Percentiles rank a stretch among this genome's conserved stretches.
Evolutionary conservation across 176 grass and related monocot genomes (phyloP).

Genomic region (Saccharum officinarum): DNA sequence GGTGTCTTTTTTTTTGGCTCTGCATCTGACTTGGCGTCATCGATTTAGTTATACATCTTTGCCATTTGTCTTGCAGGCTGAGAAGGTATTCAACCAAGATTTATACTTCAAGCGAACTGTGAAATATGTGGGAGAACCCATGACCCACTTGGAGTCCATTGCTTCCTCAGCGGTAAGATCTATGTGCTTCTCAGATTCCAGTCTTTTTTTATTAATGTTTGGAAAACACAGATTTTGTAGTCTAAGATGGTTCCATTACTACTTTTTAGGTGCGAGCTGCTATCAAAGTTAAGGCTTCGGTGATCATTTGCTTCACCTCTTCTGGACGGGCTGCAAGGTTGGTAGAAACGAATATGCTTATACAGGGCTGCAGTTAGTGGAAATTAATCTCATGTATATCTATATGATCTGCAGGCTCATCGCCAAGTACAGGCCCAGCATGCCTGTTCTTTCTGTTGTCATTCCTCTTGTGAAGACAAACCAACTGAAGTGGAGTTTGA

Average conservation of each 20-base stretch:
- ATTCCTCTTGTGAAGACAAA: conserved; percentile 98
- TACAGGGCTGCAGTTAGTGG: conserved; percentile 7
- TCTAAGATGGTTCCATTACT: conserved; percentile 19
- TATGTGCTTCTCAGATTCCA: conserved; percentile 7
- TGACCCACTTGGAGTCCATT: conserved; percentile 98
- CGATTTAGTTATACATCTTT: conserved; percentile 10
- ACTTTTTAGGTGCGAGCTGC: conserved; percentile 85
- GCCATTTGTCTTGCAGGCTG: conserved; percentile 54
- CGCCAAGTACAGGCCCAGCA: too few species aligned
- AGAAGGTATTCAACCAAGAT: conserved; percentile 99
- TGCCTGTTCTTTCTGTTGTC: conserved; percentile 43
- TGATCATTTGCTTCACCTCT: conserved; percentile 96
- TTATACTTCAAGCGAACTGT: conserved; percentile 89
- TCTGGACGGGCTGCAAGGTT: conserved; percentile 97
- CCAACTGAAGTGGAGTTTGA: conserved; percentile 97
- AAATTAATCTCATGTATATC: background rate
- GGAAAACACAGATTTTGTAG: background rate
- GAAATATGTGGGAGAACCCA: conserved; percentile 93
- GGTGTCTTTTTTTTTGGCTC: background rate
- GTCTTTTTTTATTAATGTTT: conserved; percentile 10
- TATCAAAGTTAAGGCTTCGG: conserved; percentile 95
- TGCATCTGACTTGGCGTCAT: background rate
- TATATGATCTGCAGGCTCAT: too few species aligned
- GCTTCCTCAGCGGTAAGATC: conserved; percentile 83
- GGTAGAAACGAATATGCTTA: background rate